phyloP scores from a whole-genome alignment of 371 early-diverging fungal genomes.

The Rhizopus sp. region DNA sequence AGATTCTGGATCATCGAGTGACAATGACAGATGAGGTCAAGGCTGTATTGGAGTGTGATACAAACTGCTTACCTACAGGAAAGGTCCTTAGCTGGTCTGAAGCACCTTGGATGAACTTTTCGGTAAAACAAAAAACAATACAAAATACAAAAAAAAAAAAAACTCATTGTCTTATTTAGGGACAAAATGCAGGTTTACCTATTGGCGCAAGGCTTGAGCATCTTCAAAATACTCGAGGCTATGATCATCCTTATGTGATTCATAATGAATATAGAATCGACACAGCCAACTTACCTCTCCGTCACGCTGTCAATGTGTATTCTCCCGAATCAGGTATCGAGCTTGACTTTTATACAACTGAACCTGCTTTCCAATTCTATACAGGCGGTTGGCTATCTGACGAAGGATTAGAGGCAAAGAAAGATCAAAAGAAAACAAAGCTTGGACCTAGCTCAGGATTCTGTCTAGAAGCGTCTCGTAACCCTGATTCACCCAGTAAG shows the following conservation, averaged over 20 bases:
- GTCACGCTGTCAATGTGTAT: slow-evolving; percentile 45
- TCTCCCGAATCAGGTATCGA: slow-evolving; percentile 66
- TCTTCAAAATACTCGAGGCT: slow-evolving; percentile 45
- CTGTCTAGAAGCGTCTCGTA: slow-evolving; percentile 69
- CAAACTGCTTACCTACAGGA: slow-evolving; percentile 69
- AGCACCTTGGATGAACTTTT: slow-evolving; percentile 57
- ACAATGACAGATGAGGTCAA: slow-evolving; percentile 50
- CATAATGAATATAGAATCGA: slow-evolving; percentile 41
- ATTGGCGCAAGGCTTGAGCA: slow-evolving; percentile 49
- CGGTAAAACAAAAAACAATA: slow-evolving; percentile 34
- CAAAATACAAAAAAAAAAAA: not conserved
- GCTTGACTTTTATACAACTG: slow-evolving; percentile 60
- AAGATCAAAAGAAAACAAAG: slow-evolving; percentile 30
- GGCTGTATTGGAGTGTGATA: slow-evolving; percentile 55
- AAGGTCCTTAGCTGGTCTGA: slow-evolving; percentile 42
- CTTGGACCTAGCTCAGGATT: slow-evolving; percentile 56
- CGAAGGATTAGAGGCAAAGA: slow-evolving; percentile 37
- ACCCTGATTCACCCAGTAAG: slow-evolving; percentile 73
- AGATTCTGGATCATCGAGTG: slow-evolving; percentile 51
- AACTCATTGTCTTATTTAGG: slow-evolving; percentile 16
- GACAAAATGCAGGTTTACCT: slow-evolving; percentile 33
- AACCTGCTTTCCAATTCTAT: slow-evolving; percentile 79
- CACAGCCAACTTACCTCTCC: slow-evolving; percentile 38
- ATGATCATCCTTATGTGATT: slow-evolving; percentile 70
- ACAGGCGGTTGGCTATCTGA: slow-evolving; percentile 63